Conservation (phyloP, 1,284 basidiomycete genomes). For the Irpex lacteus region DNA sequence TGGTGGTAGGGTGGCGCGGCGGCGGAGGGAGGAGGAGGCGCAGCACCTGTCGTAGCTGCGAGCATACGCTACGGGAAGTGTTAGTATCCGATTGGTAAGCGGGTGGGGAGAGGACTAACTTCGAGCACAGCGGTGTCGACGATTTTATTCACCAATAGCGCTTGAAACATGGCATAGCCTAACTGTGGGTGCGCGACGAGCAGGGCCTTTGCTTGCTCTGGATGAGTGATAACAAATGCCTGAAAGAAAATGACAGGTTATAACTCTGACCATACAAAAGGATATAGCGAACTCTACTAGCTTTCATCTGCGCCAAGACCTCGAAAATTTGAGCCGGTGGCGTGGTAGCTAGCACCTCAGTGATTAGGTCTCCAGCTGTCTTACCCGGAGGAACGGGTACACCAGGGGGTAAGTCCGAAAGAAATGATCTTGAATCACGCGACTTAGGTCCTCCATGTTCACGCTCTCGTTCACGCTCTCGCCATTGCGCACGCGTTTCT, state of each 20-base stretch:
- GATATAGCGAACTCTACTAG: constrained; percentile 32
- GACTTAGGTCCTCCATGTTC: constrained; percentile 30
- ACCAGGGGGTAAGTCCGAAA: constrained; percentile 76
- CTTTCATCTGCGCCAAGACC: constrained; percentile 98
- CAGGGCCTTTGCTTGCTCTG: constrained; percentile 84
- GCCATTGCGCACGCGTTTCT: constrained; percentile 57
- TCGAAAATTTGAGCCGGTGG: constrained; percentile 87
- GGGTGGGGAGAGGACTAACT: constrained; percentile 34
- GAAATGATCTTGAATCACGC: constrained; percentile 48
- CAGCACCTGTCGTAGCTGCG: constrained; percentile 35
- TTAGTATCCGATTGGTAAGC: not conserved
- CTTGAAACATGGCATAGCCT: constrained; percentile 95
- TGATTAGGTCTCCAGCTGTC: constrained; percentile 83
- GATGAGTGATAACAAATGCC: constrained; percentile 88
- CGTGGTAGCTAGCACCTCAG: constrained; percentile 83
- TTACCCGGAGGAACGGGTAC: constrained; percentile 74
- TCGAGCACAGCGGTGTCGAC: constrained; percentile 86
- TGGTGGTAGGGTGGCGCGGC: constrained; percentile 9
- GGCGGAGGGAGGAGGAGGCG: constrained; percentile 15
- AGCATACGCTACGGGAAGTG: constrained; percentile 54
- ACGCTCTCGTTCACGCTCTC: constrained; percentile 39
- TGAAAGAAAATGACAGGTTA: constrained; percentile 28
- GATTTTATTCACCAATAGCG: constrained; percentile 91
- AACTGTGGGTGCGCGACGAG: constrained; percentile 88
- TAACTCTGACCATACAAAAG: not conserved